A percentile compares a stretch with the other conserved stretches of the same genome.
These are phyloP conservation scores for Suillus variegatus DNA, from an alignment of 768 basidiomycete species.

Conservation along the genomic window DNA sequence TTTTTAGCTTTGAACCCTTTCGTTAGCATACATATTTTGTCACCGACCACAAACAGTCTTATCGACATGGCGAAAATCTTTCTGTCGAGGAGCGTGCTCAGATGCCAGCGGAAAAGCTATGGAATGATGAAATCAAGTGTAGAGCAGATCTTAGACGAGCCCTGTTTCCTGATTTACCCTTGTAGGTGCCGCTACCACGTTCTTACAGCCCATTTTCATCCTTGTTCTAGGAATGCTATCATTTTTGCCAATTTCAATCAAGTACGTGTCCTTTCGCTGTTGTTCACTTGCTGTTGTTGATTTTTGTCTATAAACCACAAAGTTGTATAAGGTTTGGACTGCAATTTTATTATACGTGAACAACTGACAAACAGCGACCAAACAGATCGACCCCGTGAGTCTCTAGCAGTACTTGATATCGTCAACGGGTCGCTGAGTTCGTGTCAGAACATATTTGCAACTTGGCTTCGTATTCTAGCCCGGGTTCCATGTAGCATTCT, in stretches of 20 bases:
- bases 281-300: background rate
- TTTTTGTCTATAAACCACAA: conserved; percentile 12
- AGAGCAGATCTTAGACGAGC: conserved; percentile 37
- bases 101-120: conserved; percentile 26
- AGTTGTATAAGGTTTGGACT: conserved; percentile 46
- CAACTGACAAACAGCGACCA: background rate
- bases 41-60: conserved; percentile 52
- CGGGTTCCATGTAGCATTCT: conserved; percentile 47
- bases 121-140: conserved; percentile 41
- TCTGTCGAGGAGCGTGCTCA: conserved; percentile 15
- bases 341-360: background rate
- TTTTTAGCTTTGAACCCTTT: conserved; percentile 4
- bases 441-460: conserved; percentile 41
- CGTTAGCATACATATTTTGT: conserved; percentile 48
- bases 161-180: conserved; percentile 46
- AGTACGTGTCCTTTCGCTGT: conserved; percentile 26
- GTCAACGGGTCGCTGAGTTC: conserved; percentile 10
- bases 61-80: conserved; percentile 29
- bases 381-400: conserved; percentile 38
- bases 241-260: conserved; percentile 59
- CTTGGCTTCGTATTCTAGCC: conserved; percentile 49
- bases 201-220: background rate
- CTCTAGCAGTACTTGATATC: background rate
- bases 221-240: conserved; percentile 37
- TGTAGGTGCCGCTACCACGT: conserved; percentile 27